Evolutionary conservation across 2,329 filamentous ascomycete genomes (phyloP).

Genomic region (Trichoderma sp.): DNA sequence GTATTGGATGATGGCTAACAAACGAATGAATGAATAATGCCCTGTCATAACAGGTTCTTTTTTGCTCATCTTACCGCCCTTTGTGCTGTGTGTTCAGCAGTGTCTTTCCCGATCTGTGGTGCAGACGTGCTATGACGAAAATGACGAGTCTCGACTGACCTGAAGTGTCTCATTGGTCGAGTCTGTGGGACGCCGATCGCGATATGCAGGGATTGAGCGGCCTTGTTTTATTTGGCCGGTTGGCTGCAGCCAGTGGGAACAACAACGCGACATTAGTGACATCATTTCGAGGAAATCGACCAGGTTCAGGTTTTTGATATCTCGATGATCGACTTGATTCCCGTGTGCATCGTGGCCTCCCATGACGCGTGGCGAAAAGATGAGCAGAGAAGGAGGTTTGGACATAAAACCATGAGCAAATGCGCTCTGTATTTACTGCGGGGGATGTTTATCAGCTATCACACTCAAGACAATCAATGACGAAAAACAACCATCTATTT

Average conservation of each 20-base stretch:
- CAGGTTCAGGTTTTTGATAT: not conserved
- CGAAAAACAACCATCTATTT: not conserved
- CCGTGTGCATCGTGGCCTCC: not conserved
- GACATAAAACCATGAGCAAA: not conserved
- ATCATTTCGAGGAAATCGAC: not conserved
- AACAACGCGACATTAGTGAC: constrained; percentile 1
- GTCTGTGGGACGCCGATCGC: constrained; percentile 5
- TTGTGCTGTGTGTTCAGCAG: not conserved
- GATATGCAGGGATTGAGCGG: constrained; percentile 17
- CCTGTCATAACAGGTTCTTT: not conserved
- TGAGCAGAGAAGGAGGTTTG: not conserved
- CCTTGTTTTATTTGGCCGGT: not conserved
- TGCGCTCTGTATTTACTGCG: not conserved
- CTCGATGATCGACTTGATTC: not conserved
- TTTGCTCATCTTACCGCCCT: not conserved
- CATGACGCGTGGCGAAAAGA: not conserved
- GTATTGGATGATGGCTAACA: not conserved
- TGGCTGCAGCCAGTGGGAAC: constrained; percentile 9
- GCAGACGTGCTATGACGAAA: constrained; percentile 9
- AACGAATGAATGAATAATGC: not conserved
- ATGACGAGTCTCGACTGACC: not conserved
- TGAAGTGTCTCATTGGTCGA: not conserved
- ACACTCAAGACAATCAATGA: not conserved
- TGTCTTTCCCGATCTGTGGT: not conserved
- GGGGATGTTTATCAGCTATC: not conserved